phyloP scores from a whole-genome alignment of 2,329 filamentous ascomycete species.

The Exophiala oligosperma region DNA sequence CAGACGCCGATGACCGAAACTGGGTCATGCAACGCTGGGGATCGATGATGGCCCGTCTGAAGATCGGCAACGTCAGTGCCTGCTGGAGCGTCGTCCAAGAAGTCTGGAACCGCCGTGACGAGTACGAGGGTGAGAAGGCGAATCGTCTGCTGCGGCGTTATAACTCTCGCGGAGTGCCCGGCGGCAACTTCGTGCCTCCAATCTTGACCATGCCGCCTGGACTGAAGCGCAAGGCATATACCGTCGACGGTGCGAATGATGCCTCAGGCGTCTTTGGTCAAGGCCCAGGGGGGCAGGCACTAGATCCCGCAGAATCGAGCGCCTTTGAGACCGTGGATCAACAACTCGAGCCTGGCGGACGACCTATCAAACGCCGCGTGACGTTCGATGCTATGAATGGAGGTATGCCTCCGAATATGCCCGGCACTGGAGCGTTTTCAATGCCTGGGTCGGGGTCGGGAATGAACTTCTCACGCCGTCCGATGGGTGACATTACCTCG shows the following conservation, averaged over 20 bases:
- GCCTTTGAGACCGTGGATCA: background rate
- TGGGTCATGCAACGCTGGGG: conserved; percentile 67
- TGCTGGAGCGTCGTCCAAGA: conserved; percentile 65
- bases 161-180: conserved; percentile 48
- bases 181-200: conserved; percentile 21
- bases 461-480: conserved; percentile 7
- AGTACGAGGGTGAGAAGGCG: conserved; percentile 45
- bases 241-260: conserved; percentile 2
- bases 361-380: conserved; percentile 11
- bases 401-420: background rate
- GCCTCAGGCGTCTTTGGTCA: conserved; percentile 7
- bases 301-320: background rate
- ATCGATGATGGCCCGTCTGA: conserved; percentile 61
- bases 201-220: conserved; percentile 22
- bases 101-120: conserved; percentile 65
- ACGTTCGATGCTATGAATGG: conserved; percentile 8
- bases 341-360: conserved; percentile 5
- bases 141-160: conserved; percentile 30
- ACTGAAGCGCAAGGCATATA: conserved; percentile 20
- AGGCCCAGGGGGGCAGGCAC: background rate
- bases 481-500: conserved; percentile 36
- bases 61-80: conserved; percentile 67
- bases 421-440: background rate
- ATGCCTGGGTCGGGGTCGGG: background rate
- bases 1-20: conserved; percentile 58